These are phyloP conservation scores for Bretschneidera sinensis DNA, from an alignment of 345 rosid genomes.

Conservation along the genomic window DNA sequence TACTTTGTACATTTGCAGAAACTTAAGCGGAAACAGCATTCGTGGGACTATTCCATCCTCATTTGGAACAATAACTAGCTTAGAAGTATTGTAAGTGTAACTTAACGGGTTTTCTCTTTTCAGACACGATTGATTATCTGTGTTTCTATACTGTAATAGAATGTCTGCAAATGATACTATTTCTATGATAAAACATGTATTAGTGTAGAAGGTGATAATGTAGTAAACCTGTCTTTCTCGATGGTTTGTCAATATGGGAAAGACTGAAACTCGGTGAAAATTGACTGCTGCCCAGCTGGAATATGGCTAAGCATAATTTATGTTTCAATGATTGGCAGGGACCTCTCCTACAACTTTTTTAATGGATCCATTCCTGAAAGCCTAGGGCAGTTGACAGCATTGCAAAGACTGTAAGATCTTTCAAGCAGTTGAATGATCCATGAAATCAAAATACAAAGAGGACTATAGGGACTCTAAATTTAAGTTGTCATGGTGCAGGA, in stretches of 20 bases:
- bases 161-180: background rate
- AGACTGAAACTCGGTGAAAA: background rate
- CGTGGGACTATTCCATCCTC: constrained; percentile 71
- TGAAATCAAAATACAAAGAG: background rate
- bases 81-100: constrained; percentile 71
- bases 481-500: constrained; percentile 42
- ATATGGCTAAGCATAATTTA: no score
- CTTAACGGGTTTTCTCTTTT: constrained; percentile 4
- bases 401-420: constrained; percentile 69
- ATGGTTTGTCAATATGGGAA: no score
- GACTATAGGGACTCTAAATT: constrained; percentile 6
- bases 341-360: constrained; percentile 83
- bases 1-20: constrained; percentile 43
- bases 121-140: background rate
- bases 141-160: background rate
- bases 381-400: constrained; percentile 70
- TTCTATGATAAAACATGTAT: no score
- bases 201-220: no score
- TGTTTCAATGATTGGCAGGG: constrained; percentile 43
- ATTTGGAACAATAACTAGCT: constrained; percentile 58
- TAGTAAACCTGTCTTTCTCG: no score
- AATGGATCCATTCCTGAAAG: constrained; percentile 88
- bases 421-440: constrained; percentile 4
- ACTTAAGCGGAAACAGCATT: constrained; percentile 80
- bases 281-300: background rate